A percentile compares a stretch with the other conserved stretches of the same genome.
These are phyloP conservation scores for Suillus fuscotomentosus DNA, from an alignment of 768 basidiomycete genomes.

Conservation along the genomic window DNA sequence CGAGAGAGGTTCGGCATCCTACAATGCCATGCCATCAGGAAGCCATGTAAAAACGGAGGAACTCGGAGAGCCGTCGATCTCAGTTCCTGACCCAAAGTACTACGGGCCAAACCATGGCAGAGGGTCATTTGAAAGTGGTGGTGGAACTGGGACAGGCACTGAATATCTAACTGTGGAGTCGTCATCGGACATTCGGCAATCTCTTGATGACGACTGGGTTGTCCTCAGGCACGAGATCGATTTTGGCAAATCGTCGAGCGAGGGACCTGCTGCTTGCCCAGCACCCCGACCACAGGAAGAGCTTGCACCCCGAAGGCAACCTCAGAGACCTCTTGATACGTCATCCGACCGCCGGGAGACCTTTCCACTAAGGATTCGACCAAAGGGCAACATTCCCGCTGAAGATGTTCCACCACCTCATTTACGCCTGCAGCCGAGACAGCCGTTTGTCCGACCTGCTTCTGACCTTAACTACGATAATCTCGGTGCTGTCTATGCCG, in stretches of 20 bases:
- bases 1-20: slow-evolving; percentile 54
- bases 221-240: slow-evolving; percentile 45
- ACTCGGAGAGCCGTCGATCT: slow-evolving; percentile 43
- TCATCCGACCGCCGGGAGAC: slow-evolving; percentile 50
- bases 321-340: slow-evolving; percentile 10
- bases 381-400: slow-evolving; percentile 28
- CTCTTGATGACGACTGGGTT: slow-evolving; percentile 52
- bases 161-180: slow-evolving; percentile 18
- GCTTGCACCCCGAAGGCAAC: slow-evolving; percentile 4
- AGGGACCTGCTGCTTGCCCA: slow-evolving; percentile 18
- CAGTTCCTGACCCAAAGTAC: slow-evolving; percentile 39
- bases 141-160: slow-evolving; percentile 4
- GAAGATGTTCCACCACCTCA: slow-evolving; percentile 57
- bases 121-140: slow-evolving; percentile 6
- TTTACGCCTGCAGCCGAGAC: slow-evolving; percentile 62
- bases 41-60: slow-evolving; percentile 55
- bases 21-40: slow-evolving; percentile 60
- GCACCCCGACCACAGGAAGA: slow-evolving; percentile 16
- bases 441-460: slow-evolving; percentile 74
- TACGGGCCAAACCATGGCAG: slow-evolving; percentile 54
- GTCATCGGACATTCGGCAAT: not conserved
- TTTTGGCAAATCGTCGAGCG: not conserved
- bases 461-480: slow-evolving; percentile 68
- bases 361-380: slow-evolving; percentile 54
- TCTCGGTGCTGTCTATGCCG: slow-evolving; percentile 62